Conservation (phyloP, 2,329 filamentous ascomycete species). For the Aspergillus sojae region DNA sequence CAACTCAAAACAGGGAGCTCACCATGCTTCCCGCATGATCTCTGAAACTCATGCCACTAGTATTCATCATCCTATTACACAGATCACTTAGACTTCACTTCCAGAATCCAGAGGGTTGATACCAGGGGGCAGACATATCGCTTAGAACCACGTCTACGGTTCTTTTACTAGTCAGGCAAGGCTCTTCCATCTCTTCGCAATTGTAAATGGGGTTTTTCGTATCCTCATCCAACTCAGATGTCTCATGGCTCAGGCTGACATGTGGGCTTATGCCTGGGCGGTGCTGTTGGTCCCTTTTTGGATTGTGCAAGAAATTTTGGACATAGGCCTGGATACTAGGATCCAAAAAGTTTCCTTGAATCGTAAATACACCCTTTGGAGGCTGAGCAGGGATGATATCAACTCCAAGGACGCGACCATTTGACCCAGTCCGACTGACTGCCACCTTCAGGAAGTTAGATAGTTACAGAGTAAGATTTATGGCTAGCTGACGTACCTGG, state of each 20-base stretch:
- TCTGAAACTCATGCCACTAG: slow-evolving; percentile 80
- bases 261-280: slow-evolving; percentile 19
- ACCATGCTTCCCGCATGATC: slow-evolving; percentile 97
- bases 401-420: slow-evolving; percentile 83
- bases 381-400: slow-evolving; percentile 93
- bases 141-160: slow-evolving; percentile 90
- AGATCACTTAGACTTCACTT: slow-evolving; percentile 93
- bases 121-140: slow-evolving; percentile 99
- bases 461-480: slow-evolving; percentile 5
- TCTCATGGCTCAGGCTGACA: neutral
- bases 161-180: slow-evolving; percentile 42
- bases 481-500: slow-evolving; percentile 43
- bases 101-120: slow-evolving; percentile 74
- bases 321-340: slow-evolving; percentile 74
- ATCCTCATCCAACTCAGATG: neutral
- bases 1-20: slow-evolving; percentile 36
- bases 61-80: slow-evolving; percentile 99
- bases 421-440: slow-evolving; percentile 72
- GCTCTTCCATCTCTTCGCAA: neutral
- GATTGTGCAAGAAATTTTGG: slow-evolving; percentile 71
- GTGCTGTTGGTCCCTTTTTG: slow-evolving; percentile 59
- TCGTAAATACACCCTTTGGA: slow-evolving; percentile 85
- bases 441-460: slow-evolving; percentile 66
- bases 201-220: neutral
- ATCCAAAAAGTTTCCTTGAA: slow-evolving; percentile 91